A percentile compares a stretch with the other conserved stretches of the same genome.
Evolutionary conservation across 176 grass and related monocot genomes (phyloP).

Genomic region (Dactylis glomerata): DNA sequence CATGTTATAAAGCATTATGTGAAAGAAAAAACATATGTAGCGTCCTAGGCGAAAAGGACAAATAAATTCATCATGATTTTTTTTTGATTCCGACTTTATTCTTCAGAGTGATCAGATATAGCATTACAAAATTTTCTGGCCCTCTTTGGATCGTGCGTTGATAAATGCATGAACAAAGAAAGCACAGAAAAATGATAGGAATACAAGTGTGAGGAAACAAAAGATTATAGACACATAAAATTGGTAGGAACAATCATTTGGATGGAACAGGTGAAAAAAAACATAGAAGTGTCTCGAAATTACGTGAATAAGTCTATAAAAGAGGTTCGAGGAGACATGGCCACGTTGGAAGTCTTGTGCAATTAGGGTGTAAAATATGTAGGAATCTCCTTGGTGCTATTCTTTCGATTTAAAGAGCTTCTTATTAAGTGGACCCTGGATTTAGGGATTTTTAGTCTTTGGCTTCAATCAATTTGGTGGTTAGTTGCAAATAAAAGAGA

Average conservation of each 20-base stretch:
- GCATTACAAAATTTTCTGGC: neutral
- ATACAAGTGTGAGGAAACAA: neutral
- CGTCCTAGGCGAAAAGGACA: too few relatives aligned
- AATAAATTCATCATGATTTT: too few relatives aligned
- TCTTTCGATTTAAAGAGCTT: neutral
- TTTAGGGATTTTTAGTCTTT: neutral
- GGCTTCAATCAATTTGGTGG: neutral
- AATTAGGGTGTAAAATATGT: neutral
- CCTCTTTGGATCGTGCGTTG: neutral
- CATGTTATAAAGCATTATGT: too few relatives aligned
- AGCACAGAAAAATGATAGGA: neutral
- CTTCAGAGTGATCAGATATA: neutral
- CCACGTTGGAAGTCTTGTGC: neutral
- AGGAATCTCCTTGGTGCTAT: neutral
- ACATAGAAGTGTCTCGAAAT: neutral
- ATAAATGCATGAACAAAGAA: neutral
- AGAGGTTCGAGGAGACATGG: rapidly evolving
- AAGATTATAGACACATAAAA: neutral
- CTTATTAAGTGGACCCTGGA: neutral
- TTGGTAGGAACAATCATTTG: neutral
- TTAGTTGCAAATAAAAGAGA: neutral
- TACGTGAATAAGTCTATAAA: neutral
- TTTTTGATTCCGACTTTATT: neutral
- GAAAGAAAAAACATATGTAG: too few relatives aligned
- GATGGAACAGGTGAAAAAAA: neutral